Conservation (phyloP, 768 basidiomycete genomes). For the Trametes cinnabarina region DNA sequence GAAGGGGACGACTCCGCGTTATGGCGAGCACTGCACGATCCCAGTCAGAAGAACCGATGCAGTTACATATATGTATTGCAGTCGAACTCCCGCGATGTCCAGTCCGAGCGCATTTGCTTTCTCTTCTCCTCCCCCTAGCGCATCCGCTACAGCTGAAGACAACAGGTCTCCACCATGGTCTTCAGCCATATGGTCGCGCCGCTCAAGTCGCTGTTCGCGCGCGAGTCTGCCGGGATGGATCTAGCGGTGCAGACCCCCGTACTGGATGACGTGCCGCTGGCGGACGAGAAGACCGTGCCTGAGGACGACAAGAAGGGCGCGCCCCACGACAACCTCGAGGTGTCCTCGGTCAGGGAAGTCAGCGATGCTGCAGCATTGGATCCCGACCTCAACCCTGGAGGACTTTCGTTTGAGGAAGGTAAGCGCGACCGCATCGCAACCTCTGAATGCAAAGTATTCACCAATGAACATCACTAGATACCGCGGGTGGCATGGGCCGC, state of each 20-base stretch:
- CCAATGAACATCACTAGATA: conserved; percentile 32
- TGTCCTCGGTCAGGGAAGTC: not conserved
- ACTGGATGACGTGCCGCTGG: not conserved
- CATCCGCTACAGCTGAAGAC: not conserved
- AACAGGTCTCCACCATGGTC: not conserved
- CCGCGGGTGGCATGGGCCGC: conserved; percentile 55
- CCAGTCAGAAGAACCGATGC: not conserved
- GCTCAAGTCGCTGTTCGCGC: not conserved
- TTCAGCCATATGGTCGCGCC: not conserved
- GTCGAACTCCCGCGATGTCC: not conserved
- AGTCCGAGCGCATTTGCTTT: not conserved
- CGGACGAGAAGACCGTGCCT: not conserved
- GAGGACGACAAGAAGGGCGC: not conserved
- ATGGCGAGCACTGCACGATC: not conserved
- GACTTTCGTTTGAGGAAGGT: conserved; percentile 46
- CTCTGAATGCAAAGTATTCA: not conserved
- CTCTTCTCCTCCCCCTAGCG: not conserved
- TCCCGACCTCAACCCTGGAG: conserved; percentile 37
- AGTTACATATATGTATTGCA: not conserved
- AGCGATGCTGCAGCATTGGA: conserved; percentile 1
- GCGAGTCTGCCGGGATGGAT: not conserved
- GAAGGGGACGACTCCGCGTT: not conserved
- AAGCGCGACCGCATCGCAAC: not conserved
- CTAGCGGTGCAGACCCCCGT: not conserved
- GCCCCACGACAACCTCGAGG: not conserved